phyloP scores from a whole-genome alignment of 768 basidiomycete genomes.

The Termitomyces sp. region DNA sequence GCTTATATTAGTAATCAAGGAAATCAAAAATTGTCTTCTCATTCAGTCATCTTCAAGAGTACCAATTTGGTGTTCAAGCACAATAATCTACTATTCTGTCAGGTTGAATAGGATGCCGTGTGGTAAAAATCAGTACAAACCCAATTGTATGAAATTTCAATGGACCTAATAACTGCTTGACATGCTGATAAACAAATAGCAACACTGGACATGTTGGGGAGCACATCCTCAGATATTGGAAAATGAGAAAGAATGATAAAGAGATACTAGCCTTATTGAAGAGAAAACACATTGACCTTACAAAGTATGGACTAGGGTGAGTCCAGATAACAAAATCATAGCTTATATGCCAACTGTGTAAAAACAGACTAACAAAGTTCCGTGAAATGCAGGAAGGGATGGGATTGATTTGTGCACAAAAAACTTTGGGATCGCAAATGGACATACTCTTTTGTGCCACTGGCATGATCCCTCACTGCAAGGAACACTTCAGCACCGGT shows the following conservation, averaged over 20 bases:
- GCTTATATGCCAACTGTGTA: too few relatives aligned
- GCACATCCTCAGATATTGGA: slow-evolving; percentile 17
- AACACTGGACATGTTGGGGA: neutral
- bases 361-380: slow-evolving; percentile 12
- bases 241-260: slow-evolving; percentile 19
- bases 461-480: slow-evolving; percentile 32
- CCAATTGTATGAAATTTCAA: neutral
- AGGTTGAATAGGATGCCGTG: neutral
- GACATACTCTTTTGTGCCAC: slow-evolving; percentile 36
- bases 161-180: too few relatives aligned
- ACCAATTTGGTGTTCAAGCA: too few relatives aligned
- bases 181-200: neutral
- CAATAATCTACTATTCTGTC: too few relatives aligned
- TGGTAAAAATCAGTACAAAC: neutral
- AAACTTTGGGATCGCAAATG: slow-evolving; percentile 44
- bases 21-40: too few relatives aligned
- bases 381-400: slow-evolving; percentile 12
- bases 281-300: slow-evolving; percentile 19
- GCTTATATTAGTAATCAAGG: too few relatives aligned
- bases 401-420: slow-evolving; percentile 15
- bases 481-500: slow-evolving; percentile 38
- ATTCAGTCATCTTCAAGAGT: too few relatives aligned
- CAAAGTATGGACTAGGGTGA: slow-evolving; percentile 21
- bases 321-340: neutral
- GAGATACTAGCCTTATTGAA: slow-evolving; percentile 19